Base-by-base conservation (phyloP, 345 rosid genomes). In the Eucalyptus curtisii region DNA sequence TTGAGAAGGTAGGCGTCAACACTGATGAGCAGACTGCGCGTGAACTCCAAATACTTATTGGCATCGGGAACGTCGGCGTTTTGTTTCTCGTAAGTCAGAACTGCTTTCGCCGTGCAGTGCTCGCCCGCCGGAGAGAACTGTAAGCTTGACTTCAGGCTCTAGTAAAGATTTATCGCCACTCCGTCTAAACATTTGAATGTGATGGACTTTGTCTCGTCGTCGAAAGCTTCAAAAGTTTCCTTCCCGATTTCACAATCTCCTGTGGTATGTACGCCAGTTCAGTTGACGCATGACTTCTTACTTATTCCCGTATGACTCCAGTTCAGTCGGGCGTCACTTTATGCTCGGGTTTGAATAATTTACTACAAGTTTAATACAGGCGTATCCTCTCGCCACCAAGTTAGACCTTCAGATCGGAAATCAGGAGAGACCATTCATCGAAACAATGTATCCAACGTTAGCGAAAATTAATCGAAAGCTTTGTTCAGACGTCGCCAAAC, bases 21-120 rank as follows among this genome's bases (percentile, higher is more conserved):
- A 17, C 80, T 31, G 42, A 31, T 17, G 42, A 16, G 42, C 42
- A 15, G 20, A 33, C 80, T 37, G 20, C 24, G 42, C 24, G 42
- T 68, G 80, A 31, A 68, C 42, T 68, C 80, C 80, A 1, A 15
- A 19, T 68, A 68, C 12, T 68, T 68, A 16, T 33, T 37, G 6
- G 24, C 24, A 0, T 31, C 42, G 80, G 80, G 80, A 68, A 17
- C 7, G 19, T 68, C 22, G 0, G 42, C 24, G 5, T 31, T 68
- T 15, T 33, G 42, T 0, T 68, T 68, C 80, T 68, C 42, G 40
- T 68, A 68, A 68, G 80, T 17, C 42, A 9, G 24, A 33, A 16
- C 80, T 0, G 4, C 42, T 33, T 68, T 33, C 22, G 12, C 22
- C 42, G 0, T 10, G 80, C 42, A 17, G 42, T 17, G 42, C 33